These are phyloP conservation scores for Psilocybe mexicana DNA, from an alignment of 1,284 basidiomycete species.

Conservation along the genomic window DNA sequence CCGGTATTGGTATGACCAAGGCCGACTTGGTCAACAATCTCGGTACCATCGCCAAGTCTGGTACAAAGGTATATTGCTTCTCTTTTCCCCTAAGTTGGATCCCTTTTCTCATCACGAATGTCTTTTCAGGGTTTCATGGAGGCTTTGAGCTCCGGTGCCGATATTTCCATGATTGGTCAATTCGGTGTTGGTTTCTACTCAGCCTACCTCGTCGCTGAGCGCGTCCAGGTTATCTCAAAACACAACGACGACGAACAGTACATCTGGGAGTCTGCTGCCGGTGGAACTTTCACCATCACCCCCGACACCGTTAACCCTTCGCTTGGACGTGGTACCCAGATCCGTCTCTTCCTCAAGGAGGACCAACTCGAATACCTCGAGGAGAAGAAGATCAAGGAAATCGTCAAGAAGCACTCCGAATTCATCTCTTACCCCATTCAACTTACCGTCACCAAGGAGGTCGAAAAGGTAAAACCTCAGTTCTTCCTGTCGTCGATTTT, in stretches of 20 bases:
- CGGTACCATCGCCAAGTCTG: constrained; percentile 99
- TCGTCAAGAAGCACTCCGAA: constrained; percentile 99
- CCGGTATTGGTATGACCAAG: constrained; percentile 99
- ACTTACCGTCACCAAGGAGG: constrained; percentile 98
- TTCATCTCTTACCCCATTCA: constrained; percentile 99
- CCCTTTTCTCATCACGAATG: neutral
- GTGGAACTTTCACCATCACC: constrained; percentile 99
- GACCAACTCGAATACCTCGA: constrained; percentile 99
- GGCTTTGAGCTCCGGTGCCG: constrained; percentile 94
- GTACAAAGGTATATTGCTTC: constrained; percentile 68
- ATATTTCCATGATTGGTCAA: constrained; percentile 93
- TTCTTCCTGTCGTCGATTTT: constrained; percentile 3
- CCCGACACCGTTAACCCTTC: constrained; percentile 88
- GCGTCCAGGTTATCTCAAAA: constrained; percentile 98
- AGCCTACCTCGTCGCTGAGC: constrained; percentile 98
- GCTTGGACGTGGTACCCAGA: constrained; percentile 93
- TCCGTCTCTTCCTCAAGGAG: constrained; percentile 97
- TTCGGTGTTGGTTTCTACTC: constrained; percentile 99
- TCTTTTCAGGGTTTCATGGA: constrained; percentile 88
- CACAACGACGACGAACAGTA: constrained; percentile 99
- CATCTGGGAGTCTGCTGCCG: constrained; percentile 99
- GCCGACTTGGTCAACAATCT: constrained; percentile 98
- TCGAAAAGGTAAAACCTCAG: constrained; percentile 78
- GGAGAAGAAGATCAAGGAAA: constrained; percentile 99
- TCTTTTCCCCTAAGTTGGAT: constrained; percentile 7